Percentiles rank a stretch among this genome's conserved stretches.
These are phyloP conservation scores for Aspergillus aculeatus DNA, from an alignment of 2,329 filamentous ascomycete genomes.

Conservation along the genomic window DNA sequence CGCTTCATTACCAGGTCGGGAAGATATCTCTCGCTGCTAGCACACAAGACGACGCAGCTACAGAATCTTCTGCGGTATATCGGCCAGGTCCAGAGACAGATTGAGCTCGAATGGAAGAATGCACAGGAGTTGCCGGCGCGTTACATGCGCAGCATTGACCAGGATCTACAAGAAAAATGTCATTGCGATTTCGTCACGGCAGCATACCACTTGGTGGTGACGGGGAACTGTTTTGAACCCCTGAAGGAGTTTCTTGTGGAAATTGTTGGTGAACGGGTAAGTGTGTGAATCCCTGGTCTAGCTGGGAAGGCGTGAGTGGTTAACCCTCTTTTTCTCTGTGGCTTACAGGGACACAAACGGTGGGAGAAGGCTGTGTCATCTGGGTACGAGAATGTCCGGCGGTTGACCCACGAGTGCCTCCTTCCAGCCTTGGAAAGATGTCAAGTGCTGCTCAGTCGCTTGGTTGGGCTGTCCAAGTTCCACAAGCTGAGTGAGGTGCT, in stretches of 20 bases:
- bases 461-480: conserved; percentile 80
- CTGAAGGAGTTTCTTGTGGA: conserved; percentile 88
- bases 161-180: conserved; percentile 67
- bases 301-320: neutral
- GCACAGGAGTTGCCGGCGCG: conserved; percentile 73
- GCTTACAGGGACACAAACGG: conserved; percentile 74
- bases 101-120: conserved; percentile 79
- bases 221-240: conserved; percentile 72
- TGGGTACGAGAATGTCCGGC: conserved; percentile 74
- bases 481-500: conserved; percentile 66
- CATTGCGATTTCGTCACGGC: conserved; percentile 69
- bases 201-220: conserved; percentile 79
- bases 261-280: conserved; percentile 73
- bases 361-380: conserved; percentile 87
- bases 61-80: conserved; percentile 86
- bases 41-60: conserved; percentile 81
- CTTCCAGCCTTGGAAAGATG: conserved; percentile 84
- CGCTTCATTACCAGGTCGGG: conserved; percentile 73
- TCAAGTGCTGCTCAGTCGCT: conserved; percentile 74
- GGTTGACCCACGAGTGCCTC: conserved; percentile 80
- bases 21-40: conserved; percentile 77
- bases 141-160: conserved; percentile 76
- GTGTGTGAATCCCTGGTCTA: conserved; percentile 24
- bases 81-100: conserved; percentile 73
- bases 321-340: conserved; percentile 11